Conservation (phyloP, 129 eudicot genomes). For the Saposhnikovia divaricata region DNA sequence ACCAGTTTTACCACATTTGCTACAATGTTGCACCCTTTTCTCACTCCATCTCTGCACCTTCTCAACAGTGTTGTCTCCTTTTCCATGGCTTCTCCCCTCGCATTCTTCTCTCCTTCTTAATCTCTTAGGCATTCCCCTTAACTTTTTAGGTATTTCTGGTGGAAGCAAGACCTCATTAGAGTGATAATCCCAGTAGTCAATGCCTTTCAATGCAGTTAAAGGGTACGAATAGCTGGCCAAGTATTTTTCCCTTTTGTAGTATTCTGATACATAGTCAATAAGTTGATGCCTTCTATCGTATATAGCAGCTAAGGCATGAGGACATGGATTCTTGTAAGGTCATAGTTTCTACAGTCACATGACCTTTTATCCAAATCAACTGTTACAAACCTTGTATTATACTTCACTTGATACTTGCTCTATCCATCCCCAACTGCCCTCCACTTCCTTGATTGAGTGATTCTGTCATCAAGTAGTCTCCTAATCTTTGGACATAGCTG, state of each 20-base stretch:
- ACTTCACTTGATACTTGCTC: background rate
- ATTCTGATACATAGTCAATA: background rate
- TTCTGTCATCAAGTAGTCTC: background rate
- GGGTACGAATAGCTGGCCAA: background rate
- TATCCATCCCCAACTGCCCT: background rate
- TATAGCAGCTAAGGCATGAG: background rate
- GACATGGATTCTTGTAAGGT: background rate
- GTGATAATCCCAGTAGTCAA: background rate
- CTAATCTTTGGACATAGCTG: background rate
- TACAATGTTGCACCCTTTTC: too few relatives aligned
- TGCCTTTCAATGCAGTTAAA: background rate
- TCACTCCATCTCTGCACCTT: too few relatives aligned
- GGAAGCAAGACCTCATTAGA: slow-evolving; percentile 20
- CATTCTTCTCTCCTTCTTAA: slow-evolving; percentile 29
- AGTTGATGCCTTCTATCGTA: background rate
- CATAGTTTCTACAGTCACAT: background rate
- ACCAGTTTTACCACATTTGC: too few relatives aligned
- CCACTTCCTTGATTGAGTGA: background rate
- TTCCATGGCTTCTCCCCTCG: background rate
- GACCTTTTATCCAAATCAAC: background rate
- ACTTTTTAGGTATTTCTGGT: slow-evolving; percentile 70
- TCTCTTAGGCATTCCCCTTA: slow-evolving; percentile 58
- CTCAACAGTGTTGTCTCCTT: too few relatives aligned
- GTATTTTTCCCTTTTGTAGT: background rate
- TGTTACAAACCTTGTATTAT: background rate